Evolutionary conservation across 768 basidiomycete species (phyloP).

Genomic region (Exsudoporus frostii): DNA sequence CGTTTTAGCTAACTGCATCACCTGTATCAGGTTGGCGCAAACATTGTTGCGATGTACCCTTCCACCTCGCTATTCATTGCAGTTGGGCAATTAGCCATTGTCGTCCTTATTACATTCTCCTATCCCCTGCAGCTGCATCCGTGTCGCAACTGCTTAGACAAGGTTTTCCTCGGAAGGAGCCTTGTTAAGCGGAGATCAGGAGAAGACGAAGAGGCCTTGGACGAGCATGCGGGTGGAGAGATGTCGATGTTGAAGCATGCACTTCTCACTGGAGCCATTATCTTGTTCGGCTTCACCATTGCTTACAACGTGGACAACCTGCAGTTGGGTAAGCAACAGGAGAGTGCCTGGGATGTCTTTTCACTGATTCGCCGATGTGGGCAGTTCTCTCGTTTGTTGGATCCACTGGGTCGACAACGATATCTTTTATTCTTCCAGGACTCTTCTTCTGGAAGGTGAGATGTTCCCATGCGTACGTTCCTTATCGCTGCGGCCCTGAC

Average conservation of each 20-base stretch:
- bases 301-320: conserved; percentile 80
- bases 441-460: conserved; percentile 89
- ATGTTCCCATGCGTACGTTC: conserved; percentile 6
- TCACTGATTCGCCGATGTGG: conserved; percentile 14
- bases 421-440: conserved; percentile 94
- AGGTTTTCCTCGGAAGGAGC: conserved; percentile 63
- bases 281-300: conserved; percentile 62
- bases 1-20: conserved; percentile 1
- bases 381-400: conserved; percentile 94
- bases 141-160: conserved; percentile 87
- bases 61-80: conserved; percentile 90
- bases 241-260: conserved; percentile 69
- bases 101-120: conserved; percentile 84
- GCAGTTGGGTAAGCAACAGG: conserved; percentile 56
- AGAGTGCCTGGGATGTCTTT: not conserved
- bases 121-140: conserved; percentile 96
- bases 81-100: conserved; percentile 89
- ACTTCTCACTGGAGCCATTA: conserved; percentile 63
- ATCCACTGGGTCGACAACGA: conserved; percentile 93
- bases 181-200: conserved; percentile 37
- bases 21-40: conserved; percentile 67
- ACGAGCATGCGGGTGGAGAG: conserved; percentile 54
- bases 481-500: conserved; percentile 5
- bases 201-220: conserved; percentile 48
- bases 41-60: conserved; percentile 94